Evolutionary conservation across 1,284 basidiomycete genomes (phyloP), one percentile per base, ranked within the genome.

Genomic region (Golubevia sp.): DNA sequence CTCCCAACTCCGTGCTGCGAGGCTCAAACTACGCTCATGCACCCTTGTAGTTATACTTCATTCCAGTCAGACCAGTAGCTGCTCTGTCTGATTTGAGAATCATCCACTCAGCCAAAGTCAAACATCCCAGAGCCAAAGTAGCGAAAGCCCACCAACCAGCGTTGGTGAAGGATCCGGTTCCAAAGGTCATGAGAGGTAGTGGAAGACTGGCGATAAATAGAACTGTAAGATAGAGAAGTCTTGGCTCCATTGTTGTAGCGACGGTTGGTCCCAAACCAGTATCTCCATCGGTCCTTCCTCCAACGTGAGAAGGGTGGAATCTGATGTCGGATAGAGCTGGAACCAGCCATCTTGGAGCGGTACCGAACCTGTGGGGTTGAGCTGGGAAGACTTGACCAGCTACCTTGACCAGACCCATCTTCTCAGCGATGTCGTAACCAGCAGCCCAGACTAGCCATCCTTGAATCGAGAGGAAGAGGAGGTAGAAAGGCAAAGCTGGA

Each of bases 401-500:
- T 13, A 66, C 26, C 0, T 23, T 8, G 7, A 66, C 58, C 56
- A 75, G 64, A 23, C 70, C 71, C 69, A 78, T 70, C 21, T 65
- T 56, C 11, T 68, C 63, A 20, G 74, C 58, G 8, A 73, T 57
- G 58, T 83, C 80, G 58, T 69, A 51, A 0, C 48, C 52, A 0
- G 69, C 67, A 6, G 66, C 58, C 58, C 58, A 71, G 52, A 83
- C 64, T 26, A 76, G 44, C 59, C 64, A 65, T 26, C 71, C 73
- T 56, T 74, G 73, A 44, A 62, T 50, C 18, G 59, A 48, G 44
- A 78, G 70, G 62, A 76, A 74, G 66, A 73, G 13, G 15, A 75
- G 21, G 67, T 83, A 83, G 68, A 83, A 74, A 8, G 80, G 80
- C 49, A 74, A 71, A 0, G 77, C 79, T 18, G 80, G 80, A 38